These are phyloP conservation scores for Pleurotus tuoliensis DNA, from an alignment of 768 basidiomycete genomes.

Conservation along the genomic window DNA sequence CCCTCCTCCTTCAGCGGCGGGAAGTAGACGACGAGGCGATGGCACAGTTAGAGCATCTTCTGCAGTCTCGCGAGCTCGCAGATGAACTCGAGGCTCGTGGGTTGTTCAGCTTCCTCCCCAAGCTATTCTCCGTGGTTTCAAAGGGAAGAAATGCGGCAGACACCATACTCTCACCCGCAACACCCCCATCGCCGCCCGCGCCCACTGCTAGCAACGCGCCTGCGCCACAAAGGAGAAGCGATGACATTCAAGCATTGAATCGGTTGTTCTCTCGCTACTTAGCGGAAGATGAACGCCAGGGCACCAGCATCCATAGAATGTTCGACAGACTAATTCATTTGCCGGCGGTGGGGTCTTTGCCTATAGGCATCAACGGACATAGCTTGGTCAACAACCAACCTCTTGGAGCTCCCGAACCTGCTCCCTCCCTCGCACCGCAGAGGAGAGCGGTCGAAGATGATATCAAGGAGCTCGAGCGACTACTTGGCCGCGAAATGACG, in stretches of 20 bases:
- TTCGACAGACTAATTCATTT: too few relatives aligned
- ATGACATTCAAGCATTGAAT: too few relatives aligned
- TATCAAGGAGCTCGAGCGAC: conserved; percentile 2
- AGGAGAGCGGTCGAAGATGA: not conserved
- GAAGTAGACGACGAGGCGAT: not conserved
- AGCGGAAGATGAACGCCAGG: too few relatives aligned
- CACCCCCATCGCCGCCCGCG: not conserved
- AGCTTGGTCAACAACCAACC: too few relatives aligned
- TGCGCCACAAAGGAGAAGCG: too few relatives aligned
- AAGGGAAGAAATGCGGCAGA: not conserved
- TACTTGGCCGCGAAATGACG: not conserved
- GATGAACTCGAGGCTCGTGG: not conserved
- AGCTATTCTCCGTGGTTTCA: not conserved
- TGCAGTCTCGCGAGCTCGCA: not conserved
- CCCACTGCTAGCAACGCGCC: not conserved
- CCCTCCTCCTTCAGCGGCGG: not conserved
- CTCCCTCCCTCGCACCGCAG: not conserved
- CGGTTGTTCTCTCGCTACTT: too few relatives aligned
- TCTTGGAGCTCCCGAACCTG: not conserved
- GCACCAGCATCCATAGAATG: too few relatives aligned
- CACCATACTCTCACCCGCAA: not conserved
- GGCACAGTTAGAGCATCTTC: not conserved
- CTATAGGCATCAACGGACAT: too few relatives aligned
- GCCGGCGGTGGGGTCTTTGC: too few relatives aligned
- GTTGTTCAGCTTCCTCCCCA: not conserved